Evolutionary conservation across 306 rosid species (phyloP).

Genomic region (Spatholobus suberectus): DNA sequence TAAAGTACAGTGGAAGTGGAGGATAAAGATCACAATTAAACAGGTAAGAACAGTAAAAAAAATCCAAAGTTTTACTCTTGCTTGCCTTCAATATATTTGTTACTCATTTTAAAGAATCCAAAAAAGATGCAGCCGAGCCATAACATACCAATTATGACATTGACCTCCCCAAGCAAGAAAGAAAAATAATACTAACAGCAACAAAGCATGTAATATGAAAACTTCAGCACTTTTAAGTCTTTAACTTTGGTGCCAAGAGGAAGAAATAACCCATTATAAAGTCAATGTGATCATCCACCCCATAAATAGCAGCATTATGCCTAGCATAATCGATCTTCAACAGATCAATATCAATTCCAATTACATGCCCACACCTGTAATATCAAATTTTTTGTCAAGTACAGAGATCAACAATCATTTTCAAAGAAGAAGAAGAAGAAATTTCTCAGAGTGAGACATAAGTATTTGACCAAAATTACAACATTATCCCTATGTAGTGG

Average conservation of each 20-base stretch:
- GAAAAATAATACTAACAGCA: not conserved
- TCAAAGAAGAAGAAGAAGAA: slow-evolving; percentile 12
- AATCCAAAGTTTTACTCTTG: not conserved
- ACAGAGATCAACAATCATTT: slow-evolving; percentile 16
- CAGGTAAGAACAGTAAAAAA: not conserved
- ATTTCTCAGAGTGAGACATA: not conserved
- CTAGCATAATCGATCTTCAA: slow-evolving; percentile 74
- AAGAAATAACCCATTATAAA: slow-evolving; percentile 84
- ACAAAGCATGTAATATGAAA: slow-evolving; percentile 15
- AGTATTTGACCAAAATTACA: slow-evolving; percentile 25
- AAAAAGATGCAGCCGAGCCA: not conserved
- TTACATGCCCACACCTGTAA: slow-evolving; percentile 77
- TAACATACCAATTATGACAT: slow-evolving; percentile 16
- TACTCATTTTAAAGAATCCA: not conserved
- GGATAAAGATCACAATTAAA: not conserved
- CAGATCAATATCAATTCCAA: slow-evolving; percentile 87
- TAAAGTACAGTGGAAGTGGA: not conserved
- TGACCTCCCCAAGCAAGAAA: not conserved
- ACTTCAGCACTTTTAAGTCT: slow-evolving; percentile 66
- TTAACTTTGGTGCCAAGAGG: slow-evolving; percentile 73
- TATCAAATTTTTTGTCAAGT: slow-evolving; percentile 34
- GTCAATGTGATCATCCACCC: slow-evolving; percentile 77
- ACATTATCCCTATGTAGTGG: slow-evolving; percentile 15
- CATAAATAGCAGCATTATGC: slow-evolving; percentile 87
- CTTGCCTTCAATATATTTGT: slow-evolving; percentile 9